These are phyloP conservation scores for Calonectria hawksworthii DNA, from an alignment of 2,329 filamentous ascomycete species.

Conservation along the genomic window DNA sequence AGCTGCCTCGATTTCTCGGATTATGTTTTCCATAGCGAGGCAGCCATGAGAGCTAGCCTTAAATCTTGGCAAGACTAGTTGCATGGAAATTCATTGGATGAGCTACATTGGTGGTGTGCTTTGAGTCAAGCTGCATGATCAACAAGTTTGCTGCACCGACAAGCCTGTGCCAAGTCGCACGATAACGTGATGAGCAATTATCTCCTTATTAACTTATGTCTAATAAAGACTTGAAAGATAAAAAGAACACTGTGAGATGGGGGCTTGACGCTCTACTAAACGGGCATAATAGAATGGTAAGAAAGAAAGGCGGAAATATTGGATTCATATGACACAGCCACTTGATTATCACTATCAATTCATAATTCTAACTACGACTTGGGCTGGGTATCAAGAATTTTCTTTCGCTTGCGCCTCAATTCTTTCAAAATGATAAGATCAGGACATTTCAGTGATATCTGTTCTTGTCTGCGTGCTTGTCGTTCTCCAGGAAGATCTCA, in stretches of 20 bases:
- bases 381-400: neutral
- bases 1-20: neutral
- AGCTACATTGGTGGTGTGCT: too few relatives aligned
- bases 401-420: neutral
- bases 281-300: neutral
- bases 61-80: neutral
- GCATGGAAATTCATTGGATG: neutral
- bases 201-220: too few relatives aligned
- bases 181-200: neutral
- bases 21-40: conserved; percentile 16
- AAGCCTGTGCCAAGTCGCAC: neutral
- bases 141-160: too few relatives aligned
- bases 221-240: too few relatives aligned
- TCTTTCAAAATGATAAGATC: neutral
- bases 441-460: conserved; percentile 38
- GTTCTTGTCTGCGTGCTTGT: conserved; percentile 49
- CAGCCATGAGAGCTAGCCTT: conserved; percentile 2
- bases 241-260: neutral
- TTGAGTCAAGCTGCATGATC: too few relatives aligned
- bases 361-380: too few relatives aligned
- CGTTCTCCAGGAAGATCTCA: conserved; percentile 52
- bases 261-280: neutral
- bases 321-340: neutral
- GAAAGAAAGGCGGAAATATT: neutral
- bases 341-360: neutral